phyloP scores from a whole-genome alignment of 73 alveolate genomes.

The Paramecium tetraurelia region DNA sequence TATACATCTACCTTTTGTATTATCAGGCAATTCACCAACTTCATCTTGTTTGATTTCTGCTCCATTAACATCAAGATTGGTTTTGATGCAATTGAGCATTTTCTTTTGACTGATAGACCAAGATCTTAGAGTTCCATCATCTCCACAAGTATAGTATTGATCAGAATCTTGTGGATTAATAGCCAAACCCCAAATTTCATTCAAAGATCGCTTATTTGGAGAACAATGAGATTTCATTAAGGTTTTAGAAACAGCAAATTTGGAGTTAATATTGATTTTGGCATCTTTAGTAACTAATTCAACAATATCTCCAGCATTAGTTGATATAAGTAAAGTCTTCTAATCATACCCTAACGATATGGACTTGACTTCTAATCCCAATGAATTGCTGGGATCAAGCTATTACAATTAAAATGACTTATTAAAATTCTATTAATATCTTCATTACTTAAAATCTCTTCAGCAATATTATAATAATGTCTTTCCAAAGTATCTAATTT shows the following conservation, averaged over 20 bases:
- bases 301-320: constrained; percentile 87
- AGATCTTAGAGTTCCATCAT: constrained; percentile 83
- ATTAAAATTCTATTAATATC: too few species aligned
- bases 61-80: constrained; percentile 55
- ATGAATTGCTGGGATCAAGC: background rate
- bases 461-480: too few species aligned
- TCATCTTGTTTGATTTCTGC: constrained; percentile 50
- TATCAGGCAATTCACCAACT: constrained; percentile 65
- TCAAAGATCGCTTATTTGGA: constrained; percentile 65
- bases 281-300: constrained; percentile 71
- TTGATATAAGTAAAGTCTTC: constrained; percentile 78
- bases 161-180: constrained; percentile 67
- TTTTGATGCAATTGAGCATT: constrained; percentile 35
- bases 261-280: constrained; percentile 21
- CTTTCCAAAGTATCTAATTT: too few species aligned
- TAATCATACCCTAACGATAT: constrained; percentile 68
- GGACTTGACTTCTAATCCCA: constrained; percentile 80
- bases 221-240: constrained; percentile 62
- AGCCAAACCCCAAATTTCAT: constrained; percentile 87
- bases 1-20: constrained; percentile 77
- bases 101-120: constrained; percentile 67
- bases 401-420: too few species aligned
- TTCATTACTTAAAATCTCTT: too few species aligned
- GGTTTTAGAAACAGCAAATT: constrained; percentile 39
- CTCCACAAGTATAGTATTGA: constrained; percentile 68